Evolutionary conservation across 768 basidiomycete species (phyloP).

Genomic region (Termitomyces sp.): DNA sequence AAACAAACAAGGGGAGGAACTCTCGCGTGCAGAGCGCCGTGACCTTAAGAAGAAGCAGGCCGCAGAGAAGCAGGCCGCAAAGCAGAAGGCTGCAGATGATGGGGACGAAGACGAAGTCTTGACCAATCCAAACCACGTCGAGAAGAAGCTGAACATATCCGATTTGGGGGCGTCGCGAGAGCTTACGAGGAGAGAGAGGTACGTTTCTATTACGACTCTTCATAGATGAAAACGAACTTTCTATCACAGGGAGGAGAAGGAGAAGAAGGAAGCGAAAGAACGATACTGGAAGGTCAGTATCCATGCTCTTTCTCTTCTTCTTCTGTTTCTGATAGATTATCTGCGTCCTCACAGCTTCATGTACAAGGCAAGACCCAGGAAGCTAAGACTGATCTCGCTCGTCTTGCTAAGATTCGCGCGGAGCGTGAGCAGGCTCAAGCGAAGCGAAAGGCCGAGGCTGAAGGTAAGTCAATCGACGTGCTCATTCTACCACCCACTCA

Average conservation of each 20-base stretch:
- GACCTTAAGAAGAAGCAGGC: slow-evolving; percentile 83
- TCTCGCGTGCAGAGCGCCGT: slow-evolving; percentile 66
- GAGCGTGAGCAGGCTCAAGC: slow-evolving; percentile 87
- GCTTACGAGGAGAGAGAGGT: slow-evolving; percentile 65
- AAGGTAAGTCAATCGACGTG: slow-evolving; percentile 45
- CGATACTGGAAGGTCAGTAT: slow-evolving; percentile 73
- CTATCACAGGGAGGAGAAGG: slow-evolving; percentile 73
- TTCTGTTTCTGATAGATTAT: neutral
- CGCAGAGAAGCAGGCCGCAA: slow-evolving; percentile 25
- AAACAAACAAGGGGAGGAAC: slow-evolving; percentile 42
- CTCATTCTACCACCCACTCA: neutral
- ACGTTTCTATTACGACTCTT: slow-evolving; percentile 3
- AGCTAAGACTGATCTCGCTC: slow-evolving; percentile 83
- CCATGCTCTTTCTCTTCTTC: neutral
- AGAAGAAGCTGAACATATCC: slow-evolving; percentile 71
- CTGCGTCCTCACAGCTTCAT: slow-evolving; percentile 46
- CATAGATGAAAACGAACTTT: neutral
- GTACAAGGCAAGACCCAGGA: slow-evolving; percentile 83
- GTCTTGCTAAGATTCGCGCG: slow-evolving; percentile 79
- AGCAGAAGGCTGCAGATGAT: slow-evolving; percentile 28
- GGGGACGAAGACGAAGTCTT: slow-evolving; percentile 61
- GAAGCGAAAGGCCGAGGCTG: slow-evolving; percentile 83
- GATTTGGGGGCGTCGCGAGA: slow-evolving; percentile 65
- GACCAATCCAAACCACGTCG: slow-evolving; percentile 73
- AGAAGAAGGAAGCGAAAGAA: slow-evolving; percentile 86